Conservation (phyloP, 139 green algal species). For the Astrephomene gubernaculifera region DNA sequence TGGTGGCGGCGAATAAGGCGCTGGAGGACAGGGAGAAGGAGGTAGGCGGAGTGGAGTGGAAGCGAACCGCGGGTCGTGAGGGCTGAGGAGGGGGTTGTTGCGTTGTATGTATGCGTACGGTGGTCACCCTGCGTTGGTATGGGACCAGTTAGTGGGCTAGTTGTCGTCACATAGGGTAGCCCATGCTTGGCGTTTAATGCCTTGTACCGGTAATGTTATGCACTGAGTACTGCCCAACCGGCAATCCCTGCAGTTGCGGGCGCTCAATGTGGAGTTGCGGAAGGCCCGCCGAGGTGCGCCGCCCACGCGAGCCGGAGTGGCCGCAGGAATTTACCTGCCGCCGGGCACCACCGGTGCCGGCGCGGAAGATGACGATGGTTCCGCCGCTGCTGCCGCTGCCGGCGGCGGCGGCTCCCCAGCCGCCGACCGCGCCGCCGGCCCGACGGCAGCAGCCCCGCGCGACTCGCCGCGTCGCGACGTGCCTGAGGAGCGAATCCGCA, state of each 20-base stretch:
- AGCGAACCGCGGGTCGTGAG: too few relatives aligned
- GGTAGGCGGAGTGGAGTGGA: too few relatives aligned
- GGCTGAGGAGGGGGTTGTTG: too few relatives aligned
- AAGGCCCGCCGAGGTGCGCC: background rate
- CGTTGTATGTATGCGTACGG: too few relatives aligned
- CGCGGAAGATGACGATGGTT: background rate
- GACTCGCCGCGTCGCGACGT: background rate
- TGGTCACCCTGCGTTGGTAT: too few relatives aligned
- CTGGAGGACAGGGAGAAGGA: conserved; percentile 38
- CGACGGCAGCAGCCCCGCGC: background rate
- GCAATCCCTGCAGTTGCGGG: conserved; percentile 4
- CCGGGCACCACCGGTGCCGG: background rate
- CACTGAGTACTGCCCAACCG: too few relatives aligned
- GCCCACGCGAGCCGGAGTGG: background rate
- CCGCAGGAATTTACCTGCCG: conserved; percentile 3
- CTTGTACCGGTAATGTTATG: too few relatives aligned
- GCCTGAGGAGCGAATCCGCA: conserved; percentile 30
- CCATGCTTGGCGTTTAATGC: too few relatives aligned
- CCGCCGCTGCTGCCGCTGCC: background rate
- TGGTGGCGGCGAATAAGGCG: background rate
- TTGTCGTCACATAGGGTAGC: too few relatives aligned
- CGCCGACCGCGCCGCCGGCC: background rate
- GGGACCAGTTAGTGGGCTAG: too few relatives aligned
- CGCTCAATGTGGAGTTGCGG: conserved; percentile 3
- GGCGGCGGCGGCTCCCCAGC: background rate